Evolutionary conservation across 176 grass and related monocot species (phyloP).

Genomic region (Ananas comosus): DNA sequence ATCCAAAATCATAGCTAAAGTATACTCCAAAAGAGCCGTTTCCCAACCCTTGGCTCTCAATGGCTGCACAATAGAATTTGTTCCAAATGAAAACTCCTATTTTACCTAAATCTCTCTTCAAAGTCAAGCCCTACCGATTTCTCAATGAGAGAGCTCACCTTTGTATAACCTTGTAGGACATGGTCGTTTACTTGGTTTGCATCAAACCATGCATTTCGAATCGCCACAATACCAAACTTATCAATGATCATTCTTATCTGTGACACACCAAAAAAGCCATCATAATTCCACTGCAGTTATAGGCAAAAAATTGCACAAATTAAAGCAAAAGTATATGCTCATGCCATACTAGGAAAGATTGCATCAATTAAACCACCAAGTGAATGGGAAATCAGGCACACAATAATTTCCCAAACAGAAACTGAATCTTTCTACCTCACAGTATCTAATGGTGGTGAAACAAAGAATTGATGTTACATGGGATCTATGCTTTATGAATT

Average conservation of each 20-base stretch:
- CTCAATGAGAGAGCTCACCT: constrained; percentile 37
- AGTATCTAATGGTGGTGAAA: background rate
- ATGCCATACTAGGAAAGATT: background rate
- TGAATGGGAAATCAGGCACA: too few relatives aligned
- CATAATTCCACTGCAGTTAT: too few relatives aligned
- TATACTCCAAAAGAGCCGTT: constrained; percentile 74
- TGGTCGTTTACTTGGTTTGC: constrained; percentile 72
- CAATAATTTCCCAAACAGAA: too few relatives aligned
- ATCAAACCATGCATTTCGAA: constrained; percentile 79
- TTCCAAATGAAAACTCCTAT: background rate
- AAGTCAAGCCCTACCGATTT: background rate
- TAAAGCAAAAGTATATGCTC: background rate
- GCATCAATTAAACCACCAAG: too few relatives aligned
- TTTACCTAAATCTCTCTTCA: background rate
- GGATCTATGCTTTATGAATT: background rate
- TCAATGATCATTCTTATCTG: constrained; percentile 79
- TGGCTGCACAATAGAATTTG: constrained; percentile 37
- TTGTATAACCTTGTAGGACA: constrained; percentile 78
- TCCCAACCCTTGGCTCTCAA: constrained; percentile 72
- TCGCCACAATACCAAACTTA: constrained; percentile 60
- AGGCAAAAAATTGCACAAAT: constrained; percentile 1
- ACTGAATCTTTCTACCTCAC: too few relatives aligned
- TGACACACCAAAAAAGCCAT: too few relatives aligned
- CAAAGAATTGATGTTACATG: background rate
- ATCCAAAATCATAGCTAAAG: constrained; percentile 65